These are phyloP conservation scores for Ensete glaucum DNA, from an alignment of 176 grass and related monocot species.

Conservation along the genomic window DNA sequence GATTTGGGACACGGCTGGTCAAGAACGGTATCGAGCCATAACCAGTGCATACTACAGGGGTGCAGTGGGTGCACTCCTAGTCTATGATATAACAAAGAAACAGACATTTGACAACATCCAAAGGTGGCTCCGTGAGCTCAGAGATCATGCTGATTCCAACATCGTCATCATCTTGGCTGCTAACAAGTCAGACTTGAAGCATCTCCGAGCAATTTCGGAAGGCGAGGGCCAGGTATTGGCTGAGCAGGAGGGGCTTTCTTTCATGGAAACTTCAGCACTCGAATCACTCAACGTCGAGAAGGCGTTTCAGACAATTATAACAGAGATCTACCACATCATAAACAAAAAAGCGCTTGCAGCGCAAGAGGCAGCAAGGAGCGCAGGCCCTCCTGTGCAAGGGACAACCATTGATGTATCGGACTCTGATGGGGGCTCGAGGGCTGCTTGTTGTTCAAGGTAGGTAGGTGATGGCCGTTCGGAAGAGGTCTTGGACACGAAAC, in stretches of 20 bases:
- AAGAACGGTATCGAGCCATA: neutral
- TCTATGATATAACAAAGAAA: neutral
- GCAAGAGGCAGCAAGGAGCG: neutral
- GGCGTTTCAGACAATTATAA: neutral
- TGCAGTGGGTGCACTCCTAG: neutral
- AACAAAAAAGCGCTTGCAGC: neutral
- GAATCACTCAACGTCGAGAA: neutral
- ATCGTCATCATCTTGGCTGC: neutral
- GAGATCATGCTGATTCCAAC: neutral
- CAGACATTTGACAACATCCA: neutral
- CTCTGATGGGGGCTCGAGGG: neutral
- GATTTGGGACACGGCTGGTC: neutral
- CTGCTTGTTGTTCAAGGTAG: neutral
- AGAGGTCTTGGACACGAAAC: neutral
- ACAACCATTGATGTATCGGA: neutral
- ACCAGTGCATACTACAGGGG: neutral
- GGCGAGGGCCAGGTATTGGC: neutral
- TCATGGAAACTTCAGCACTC: neutral
- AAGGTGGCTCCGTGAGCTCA: neutral
- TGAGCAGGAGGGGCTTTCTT: neutral
- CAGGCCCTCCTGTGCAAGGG: neutral
- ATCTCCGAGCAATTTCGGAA: neutral
- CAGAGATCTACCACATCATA: neutral
- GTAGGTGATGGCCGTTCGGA: neutral
- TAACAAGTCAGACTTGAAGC: neutral